Evolutionary conservation across 257 asterid genomes (phyloP), one percentile per base, ranked within the genome.

Genomic region (Leonotis leonurus): DNA sequence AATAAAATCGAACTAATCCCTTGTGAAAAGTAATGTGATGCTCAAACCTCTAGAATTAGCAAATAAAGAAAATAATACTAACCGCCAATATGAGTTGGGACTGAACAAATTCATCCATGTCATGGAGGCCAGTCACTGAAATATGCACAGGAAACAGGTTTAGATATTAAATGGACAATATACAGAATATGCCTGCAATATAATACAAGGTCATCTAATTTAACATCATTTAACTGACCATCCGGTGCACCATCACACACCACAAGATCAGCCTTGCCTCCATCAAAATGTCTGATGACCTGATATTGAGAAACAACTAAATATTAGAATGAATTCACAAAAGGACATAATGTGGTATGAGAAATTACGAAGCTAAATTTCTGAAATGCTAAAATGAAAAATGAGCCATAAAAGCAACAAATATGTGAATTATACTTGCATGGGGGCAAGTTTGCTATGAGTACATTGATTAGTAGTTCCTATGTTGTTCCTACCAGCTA

Each of bases 211-310:
- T 36, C 24, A 55, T 50, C 29, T 44, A 56, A 68, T 37, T 53
- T 41, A 53, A 54, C 44, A 45, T 56, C 33, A 52, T 55, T 44
- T 51, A 48, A 74, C 94, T 71, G 65, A 93, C 99, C 97, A 78
- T 93, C 99, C 53, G 99, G 99, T 58, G 99, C 99, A 56, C 99
- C 97, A 77, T 93, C 99, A 68, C 99, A 93, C 51, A 93, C 99
- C 73, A 93, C 97, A 63, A 93, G 88, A 79, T 93, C 97, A 60
- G 99, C 97, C 74, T 93, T 89, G 86, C 99, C 93, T 73, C 99
- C 96, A 77, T 93, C 97, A 82, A 93, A 93, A 85, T 89, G 97
- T 62, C 97, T 80, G 72, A 93, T 93, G 67, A 93, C 97, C 99
- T 93, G 67, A 64, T 57, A 64, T 95, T 93, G 69, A 67, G 49